phyloP scores from a whole-genome alignment of 1,139 yeast genomes.

The Candida smagusa region DNA sequence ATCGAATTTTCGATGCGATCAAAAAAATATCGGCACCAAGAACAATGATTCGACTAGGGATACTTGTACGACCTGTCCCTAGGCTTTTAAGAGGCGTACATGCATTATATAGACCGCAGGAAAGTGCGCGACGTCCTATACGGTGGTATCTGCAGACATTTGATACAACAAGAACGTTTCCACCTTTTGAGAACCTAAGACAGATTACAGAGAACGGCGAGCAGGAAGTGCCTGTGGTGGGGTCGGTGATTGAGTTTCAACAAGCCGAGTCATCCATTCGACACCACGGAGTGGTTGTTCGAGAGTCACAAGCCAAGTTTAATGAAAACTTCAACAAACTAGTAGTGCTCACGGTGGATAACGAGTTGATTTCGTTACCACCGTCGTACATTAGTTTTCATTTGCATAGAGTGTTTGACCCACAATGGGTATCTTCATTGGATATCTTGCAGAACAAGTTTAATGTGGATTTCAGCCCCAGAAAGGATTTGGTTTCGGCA shows the following conservation, averaged over 20 bases:
- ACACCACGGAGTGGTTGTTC: slow-evolving; percentile 32
- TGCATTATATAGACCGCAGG: no score
- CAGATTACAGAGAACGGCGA: slow-evolving; percentile 20
- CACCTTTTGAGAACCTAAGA: slow-evolving; percentile 12
- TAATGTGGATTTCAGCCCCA: slow-evolving; percentile 14
- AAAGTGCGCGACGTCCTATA: no score
- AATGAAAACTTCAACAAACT: slow-evolving; percentile 32
- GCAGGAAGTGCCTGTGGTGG: slow-evolving; percentile 22
- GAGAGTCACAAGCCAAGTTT: slow-evolving; percentile 28
- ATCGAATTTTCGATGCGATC: background rate
- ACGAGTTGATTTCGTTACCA: slow-evolving; percentile 24
- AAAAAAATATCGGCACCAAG: background rate
- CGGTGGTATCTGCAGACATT: no score
- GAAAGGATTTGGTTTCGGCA: slow-evolving; percentile 18
- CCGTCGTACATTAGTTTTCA: slow-evolving; percentile 29
- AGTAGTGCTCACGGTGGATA: slow-evolving; percentile 29
- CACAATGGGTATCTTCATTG: slow-evolving; percentile 18
- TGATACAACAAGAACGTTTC: slow-evolving; percentile 1
- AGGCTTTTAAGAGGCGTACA: no score
- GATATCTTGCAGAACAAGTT: slow-evolving; percentile 23
- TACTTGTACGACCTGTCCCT: no score
- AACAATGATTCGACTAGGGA: slow-evolving; percentile 3
- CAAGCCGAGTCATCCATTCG: slow-evolving; percentile 1
- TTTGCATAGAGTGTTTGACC: slow-evolving; percentile 21
- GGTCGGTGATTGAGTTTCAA: slow-evolving; percentile 34